These are phyloP conservation scores for Fraxinus ornus DNA, from an alignment of 305 asterid genomes.

Conservation along the genomic window DNA sequence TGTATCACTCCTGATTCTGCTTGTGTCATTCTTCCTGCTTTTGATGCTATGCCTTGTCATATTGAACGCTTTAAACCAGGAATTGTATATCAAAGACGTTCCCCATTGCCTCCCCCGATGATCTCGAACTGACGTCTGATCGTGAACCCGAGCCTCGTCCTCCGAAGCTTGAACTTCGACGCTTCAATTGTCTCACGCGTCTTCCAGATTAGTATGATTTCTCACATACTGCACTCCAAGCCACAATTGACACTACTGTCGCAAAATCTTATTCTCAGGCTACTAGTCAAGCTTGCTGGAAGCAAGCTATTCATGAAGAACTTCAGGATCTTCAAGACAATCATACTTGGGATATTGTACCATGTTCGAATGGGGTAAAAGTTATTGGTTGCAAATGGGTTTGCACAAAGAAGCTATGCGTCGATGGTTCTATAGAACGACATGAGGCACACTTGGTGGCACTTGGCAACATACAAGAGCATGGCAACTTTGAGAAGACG, in stretches of 20 bases:
- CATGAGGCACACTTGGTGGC: background rate
- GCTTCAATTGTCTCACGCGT: background rate
- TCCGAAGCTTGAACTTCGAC: background rate
- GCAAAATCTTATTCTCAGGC: background rate
- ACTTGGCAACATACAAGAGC: background rate
- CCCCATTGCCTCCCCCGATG: background rate
- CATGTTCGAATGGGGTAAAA: background rate
- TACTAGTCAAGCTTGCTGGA: background rate
- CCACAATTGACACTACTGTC: background rate
- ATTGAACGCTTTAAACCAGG: background rate
- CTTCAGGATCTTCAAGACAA: background rate
- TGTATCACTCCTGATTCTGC: background rate
- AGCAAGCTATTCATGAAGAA: background rate
- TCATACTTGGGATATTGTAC: background rate
- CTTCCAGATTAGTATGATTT: background rate
- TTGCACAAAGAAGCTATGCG: background rate
- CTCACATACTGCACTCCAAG: background rate
- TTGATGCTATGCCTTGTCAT: background rate
- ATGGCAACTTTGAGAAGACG: background rate
- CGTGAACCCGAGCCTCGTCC: background rate
- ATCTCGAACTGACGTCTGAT: background rate
- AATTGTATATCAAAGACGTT: background rate
- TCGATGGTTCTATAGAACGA: background rate
- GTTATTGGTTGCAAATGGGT: background rate
- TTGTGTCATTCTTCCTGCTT: background rate